These are phyloP conservation scores for Rhinocladiella similis DNA, from an alignment of 2,329 filamentous ascomycete species.

Conservation along the genomic window DNA sequence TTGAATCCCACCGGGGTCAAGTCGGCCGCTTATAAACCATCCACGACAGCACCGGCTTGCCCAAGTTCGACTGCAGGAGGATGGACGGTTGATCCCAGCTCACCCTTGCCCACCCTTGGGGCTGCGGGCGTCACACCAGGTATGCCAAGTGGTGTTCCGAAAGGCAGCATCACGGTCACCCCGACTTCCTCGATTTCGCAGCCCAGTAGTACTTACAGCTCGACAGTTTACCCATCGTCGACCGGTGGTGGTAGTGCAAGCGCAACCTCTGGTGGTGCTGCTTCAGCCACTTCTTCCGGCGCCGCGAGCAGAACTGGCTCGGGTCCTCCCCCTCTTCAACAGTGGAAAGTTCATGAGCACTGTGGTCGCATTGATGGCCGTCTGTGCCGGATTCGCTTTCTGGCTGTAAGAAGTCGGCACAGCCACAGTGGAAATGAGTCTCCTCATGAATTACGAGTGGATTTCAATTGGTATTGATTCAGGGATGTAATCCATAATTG, in stretches of 20 bases:
- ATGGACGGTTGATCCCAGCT: constrained; percentile 73
- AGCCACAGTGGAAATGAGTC: neutral
- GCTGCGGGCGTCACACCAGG: constrained; percentile 41
- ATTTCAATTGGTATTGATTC: constrained; percentile 6
- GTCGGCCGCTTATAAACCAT: constrained; percentile 65
- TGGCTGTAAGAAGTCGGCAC: constrained; percentile 18
- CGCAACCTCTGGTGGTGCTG: constrained; percentile 13
- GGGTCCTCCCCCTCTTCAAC: constrained; percentile 9
- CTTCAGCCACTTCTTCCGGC: constrained; percentile 20
- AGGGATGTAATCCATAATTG: neutral
- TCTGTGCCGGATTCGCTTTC: constrained; percentile 23
- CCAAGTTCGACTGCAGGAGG: constrained; percentile 66
- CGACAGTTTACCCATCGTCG: constrained; percentile 19
- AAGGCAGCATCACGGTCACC: constrained; percentile 25
- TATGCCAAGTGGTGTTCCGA: constrained; percentile 26
- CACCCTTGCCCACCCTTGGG: constrained; percentile 68
- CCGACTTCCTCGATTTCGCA: constrained; percentile 14
- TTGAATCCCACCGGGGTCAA: constrained; percentile 68
- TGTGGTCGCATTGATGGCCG: constrained; percentile 18
- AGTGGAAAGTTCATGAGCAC: constrained; percentile 14
- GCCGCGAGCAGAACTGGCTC: constrained; percentile 21
- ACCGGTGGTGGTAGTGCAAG: neutral
- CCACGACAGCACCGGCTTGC: constrained; percentile 64
- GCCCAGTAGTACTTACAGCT: constrained; percentile 26
- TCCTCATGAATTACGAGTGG: constrained; percentile 15